Evolutionary conservation across 2,329 filamentous ascomycete species (phyloP), one percentile per base, ranked within the genome.

Genomic region (Cladosporium austrohemisphaericum): DNA sequence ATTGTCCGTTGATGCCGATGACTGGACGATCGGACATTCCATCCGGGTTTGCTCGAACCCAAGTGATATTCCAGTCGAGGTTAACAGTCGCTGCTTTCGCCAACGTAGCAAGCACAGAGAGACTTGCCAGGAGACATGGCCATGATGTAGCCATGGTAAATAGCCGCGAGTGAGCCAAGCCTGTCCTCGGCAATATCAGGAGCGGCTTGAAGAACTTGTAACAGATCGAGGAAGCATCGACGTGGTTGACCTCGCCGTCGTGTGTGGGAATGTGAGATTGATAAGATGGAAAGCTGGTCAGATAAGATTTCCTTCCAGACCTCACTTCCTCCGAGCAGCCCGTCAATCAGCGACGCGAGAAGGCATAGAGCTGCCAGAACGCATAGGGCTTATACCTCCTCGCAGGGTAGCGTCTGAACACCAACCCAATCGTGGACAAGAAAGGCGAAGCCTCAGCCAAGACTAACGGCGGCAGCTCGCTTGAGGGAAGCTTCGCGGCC

Each of bases 1-100:
- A 90, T 61, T 85, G 74, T 28, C 82, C 81, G 61, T 92, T 89
- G 68, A 88, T 84, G 33, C 83, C 79, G 45, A 89, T 78, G n/a
- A 71, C 68, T 3, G 73, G 69, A n/a, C 78, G 70, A 20, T 69
- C 70, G 18, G 61, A 55, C 51, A 73, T 60, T n/a, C 74, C 76
- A 64, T 80, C 78, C 8, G 78, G 78, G 55, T 79, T 78, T 13
- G 75, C 75, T 37, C 64, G 71, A 4, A 77, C 71, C 78, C 78
- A 81, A 11, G 68, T 73, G 55, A 80, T 67, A 55, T 80, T 74
- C 59, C 74, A 80, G 55, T 79, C 67, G 52, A 75, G 73, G 19
- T 66, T 72, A 40, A 75, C 68, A 1, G 68, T 74, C 8, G 61
- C 61, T 35, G 56, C 60, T 36, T 14, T 37, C 25, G 32, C 43